Conservation (phyloP, 768 basidiomycete genomes). For the Leccinellum albellum region DNA sequence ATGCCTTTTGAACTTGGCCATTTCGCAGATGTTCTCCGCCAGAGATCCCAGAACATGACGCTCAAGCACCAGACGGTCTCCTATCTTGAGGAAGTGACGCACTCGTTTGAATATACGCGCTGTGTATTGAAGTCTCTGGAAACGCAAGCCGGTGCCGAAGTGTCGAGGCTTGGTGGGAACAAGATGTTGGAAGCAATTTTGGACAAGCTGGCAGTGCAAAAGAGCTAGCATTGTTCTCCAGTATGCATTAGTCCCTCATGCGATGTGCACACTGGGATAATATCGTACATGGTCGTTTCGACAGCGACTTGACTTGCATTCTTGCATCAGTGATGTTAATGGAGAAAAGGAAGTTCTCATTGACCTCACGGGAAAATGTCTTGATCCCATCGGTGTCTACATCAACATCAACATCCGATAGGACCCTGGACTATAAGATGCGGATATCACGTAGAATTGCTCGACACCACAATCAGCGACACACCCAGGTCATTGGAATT, state of each 20-base stretch:
- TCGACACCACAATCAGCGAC: too few relatives aligned
- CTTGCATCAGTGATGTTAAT: not conserved
- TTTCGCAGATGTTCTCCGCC: conserved; percentile 79
- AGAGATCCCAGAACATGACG: conserved; percentile 76
- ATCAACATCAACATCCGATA: too few relatives aligned
- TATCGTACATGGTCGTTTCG: not conserved
- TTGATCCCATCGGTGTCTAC: too few relatives aligned
- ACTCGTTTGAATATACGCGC: conserved; percentile 85
- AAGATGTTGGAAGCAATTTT: conserved; percentile 53
- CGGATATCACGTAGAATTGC: too few relatives aligned
- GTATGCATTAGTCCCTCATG: too few relatives aligned
- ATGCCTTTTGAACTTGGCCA: not conserved
- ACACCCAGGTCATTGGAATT: too few relatives aligned
- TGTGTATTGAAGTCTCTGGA: conserved; percentile 65
- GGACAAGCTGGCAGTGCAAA: conserved; percentile 40
- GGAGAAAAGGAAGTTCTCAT: not conserved
- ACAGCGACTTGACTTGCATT: not conserved
- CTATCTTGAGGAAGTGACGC: conserved; percentile 72
- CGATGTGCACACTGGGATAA: not conserved
- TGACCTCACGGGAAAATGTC: too few relatives aligned
- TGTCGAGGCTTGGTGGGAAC: conserved; percentile 79
- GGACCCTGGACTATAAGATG: too few relatives aligned
- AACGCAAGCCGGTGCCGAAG: conserved; percentile 62
- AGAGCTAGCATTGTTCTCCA: too few relatives aligned
- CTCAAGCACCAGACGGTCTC: conserved; percentile 77